Conservation (phyloP, 495 filamentous ascomycete genomes). For the Tuber borchii region DNA sequence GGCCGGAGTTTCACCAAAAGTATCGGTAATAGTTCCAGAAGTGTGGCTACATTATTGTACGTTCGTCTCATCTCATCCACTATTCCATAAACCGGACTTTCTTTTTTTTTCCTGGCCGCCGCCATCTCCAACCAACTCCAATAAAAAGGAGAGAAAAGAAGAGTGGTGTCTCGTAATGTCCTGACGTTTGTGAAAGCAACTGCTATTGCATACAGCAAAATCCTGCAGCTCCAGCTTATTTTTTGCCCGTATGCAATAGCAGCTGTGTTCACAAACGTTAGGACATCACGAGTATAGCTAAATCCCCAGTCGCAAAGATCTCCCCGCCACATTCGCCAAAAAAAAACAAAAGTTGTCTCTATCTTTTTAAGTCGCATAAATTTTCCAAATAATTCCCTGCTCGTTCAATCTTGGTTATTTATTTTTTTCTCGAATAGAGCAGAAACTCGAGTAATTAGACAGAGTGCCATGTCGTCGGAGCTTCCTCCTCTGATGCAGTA, state of each 20-base stretch:
- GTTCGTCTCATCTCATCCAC: neutral
- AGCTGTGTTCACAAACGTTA: too few relatives aligned
- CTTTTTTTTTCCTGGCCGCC: neutral
- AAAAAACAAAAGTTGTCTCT: neutral
- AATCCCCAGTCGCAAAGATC: neutral
- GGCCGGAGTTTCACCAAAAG: neutral
- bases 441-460: neutral
- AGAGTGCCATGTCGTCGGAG: neutral
- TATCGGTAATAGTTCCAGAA: neutral
- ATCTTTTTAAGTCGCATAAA: neutral
- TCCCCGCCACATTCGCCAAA: neutral
- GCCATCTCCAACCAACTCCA: neutral
- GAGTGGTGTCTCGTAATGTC: too few relatives aligned
- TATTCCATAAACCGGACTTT: neutral
- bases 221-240: too few relatives aligned
- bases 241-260: too few relatives aligned
- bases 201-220: too few relatives aligned
- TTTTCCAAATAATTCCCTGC: neutral
- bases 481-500: too few relatives aligned
- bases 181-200: too few relatives aligned
- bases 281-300: too few relatives aligned
- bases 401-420: neutral
- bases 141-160: neutral
- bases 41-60: neutral
- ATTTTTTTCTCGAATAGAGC: neutral